phyloP scores from a whole-genome alignment of 2,329 filamentous ascomycete species.

The Bipolaris oryzae region DNA sequence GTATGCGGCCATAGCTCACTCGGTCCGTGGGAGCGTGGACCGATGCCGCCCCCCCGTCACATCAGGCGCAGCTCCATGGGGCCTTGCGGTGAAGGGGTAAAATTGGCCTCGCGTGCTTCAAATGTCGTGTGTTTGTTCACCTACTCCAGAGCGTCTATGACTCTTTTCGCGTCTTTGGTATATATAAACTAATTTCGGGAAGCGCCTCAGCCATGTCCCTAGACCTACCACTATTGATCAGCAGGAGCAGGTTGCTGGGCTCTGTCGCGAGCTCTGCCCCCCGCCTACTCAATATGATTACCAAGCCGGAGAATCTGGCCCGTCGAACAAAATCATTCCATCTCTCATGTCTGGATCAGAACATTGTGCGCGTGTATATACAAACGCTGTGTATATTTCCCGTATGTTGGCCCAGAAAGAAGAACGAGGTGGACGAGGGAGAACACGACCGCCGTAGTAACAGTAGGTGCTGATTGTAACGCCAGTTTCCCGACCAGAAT shows the following conservation, averaged over 20 bases:
- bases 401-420: constrained; percentile 11
- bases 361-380: constrained; percentile 41
- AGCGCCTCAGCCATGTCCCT: constrained; percentile 28
- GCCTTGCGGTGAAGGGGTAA: constrained; percentile 39
- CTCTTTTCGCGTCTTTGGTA: constrained; percentile 24
- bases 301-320: constrained; percentile 27
- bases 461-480: constrained; percentile 3
- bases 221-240: constrained; percentile 25
- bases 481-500: constrained; percentile 36
- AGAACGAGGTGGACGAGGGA: background rate
- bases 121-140: constrained; percentile 34
- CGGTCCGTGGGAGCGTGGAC: constrained; percentile 32
- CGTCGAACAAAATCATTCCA: constrained; percentile 33
- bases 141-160: constrained; percentile 27
- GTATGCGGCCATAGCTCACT: constrained; percentile 25
- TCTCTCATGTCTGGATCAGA: constrained; percentile 41
- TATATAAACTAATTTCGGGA: constrained; percentile 24
- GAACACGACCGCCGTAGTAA: background rate
- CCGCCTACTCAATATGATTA: constrained; percentile 33
- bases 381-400: constrained; percentile 41
- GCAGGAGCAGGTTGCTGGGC: constrained; percentile 23
- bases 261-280: constrained; percentile 24
- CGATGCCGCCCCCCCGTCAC: constrained; percentile 37
- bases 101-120: constrained; percentile 36
- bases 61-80: constrained; percentile 28